These are phyloP conservation scores for Cyclotella kingstonii DNA, from an alignment of 108 stramenopile species.

Conservation along the genomic window DNA sequence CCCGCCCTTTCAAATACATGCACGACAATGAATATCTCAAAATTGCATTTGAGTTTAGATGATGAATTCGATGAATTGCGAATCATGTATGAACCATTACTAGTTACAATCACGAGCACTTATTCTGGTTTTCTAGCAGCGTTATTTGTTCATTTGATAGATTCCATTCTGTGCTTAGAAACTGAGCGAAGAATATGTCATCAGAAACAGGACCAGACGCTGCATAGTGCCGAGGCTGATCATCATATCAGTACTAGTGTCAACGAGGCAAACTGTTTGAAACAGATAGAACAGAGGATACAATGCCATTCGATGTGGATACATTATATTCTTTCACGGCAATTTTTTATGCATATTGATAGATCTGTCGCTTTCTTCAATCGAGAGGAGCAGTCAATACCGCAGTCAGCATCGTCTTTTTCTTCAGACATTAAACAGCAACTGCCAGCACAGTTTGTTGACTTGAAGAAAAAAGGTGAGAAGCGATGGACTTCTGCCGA, in stretches of 20 bases:
- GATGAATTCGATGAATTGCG: slow-evolving; percentile 43
- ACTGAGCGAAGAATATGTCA: not conserved
- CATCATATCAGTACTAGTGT: not conserved
- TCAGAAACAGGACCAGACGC: too few species aligned
- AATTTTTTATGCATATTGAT: slow-evolving; percentile 44
- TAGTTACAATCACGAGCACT: slow-evolving; percentile 38
- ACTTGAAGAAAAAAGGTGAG: slow-evolving; percentile 42
- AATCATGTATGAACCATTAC: slow-evolving; percentile 51
- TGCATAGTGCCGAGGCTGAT: too few species aligned
- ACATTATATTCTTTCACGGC: slow-evolving; percentile 17
- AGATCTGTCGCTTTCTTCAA: slow-evolving; percentile 22
- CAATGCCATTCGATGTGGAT: slow-evolving; percentile 32
- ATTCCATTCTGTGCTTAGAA: slow-evolving; percentile 58
- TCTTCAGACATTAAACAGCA: not conserved
- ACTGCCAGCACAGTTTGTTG: slow-evolving; percentile 9
- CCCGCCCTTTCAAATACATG: slow-evolving; percentile 20
- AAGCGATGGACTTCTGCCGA: slow-evolving; percentile 26
- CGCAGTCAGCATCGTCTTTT: not conserved
- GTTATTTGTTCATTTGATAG: slow-evolving; percentile 64
- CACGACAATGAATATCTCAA: slow-evolving; percentile 7
- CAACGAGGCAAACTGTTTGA: slow-evolving; percentile 4
- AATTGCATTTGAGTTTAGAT: slow-evolving; percentile 17
- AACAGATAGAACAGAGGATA: slow-evolving; percentile 14
- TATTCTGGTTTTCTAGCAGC: slow-evolving; percentile 71
- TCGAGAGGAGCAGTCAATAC: not conserved